Evolutionary conservation across 2,329 filamentous ascomycete genomes (phyloP).

Genomic region (Diaporthe vexans): DNA sequence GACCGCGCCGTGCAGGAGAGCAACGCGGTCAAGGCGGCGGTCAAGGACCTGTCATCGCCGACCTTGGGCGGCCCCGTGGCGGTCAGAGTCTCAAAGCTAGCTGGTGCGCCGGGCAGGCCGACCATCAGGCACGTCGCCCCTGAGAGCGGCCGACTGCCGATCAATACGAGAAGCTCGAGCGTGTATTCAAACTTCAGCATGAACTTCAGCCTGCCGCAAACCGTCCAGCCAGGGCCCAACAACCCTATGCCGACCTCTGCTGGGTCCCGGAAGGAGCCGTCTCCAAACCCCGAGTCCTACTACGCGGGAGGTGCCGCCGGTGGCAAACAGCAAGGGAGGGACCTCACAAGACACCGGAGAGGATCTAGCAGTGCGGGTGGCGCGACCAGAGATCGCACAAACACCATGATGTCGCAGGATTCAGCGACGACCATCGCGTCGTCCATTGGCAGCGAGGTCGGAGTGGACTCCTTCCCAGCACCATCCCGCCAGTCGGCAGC

Average conservation of each 20-base stretch:
- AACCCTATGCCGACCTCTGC: constrained; percentile 43
- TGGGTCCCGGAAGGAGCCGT: constrained; percentile 5
- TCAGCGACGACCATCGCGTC: constrained; percentile 58
- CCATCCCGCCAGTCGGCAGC: constrained; percentile 16
- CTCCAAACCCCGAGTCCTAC: constrained; percentile 26
- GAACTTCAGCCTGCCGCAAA: constrained; percentile 48
- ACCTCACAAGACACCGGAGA: constrained; percentile 39
- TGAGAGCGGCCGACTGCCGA: constrained; percentile 39
- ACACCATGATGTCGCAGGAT: constrained; percentile 48
- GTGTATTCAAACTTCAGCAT: constrained; percentile 50
- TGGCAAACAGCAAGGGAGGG: constrained; percentile 14
- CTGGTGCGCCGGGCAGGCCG: neutral
- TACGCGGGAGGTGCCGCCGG: constrained; percentile 1
- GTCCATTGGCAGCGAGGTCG: constrained; percentile 40
- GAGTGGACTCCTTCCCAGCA: constrained; percentile 30
- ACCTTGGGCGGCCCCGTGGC: constrained; percentile 45
- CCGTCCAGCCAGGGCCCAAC: constrained; percentile 40
- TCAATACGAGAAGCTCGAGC: constrained; percentile 51
- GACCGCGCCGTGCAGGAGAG: constrained; percentile 29
- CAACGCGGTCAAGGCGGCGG: constrained; percentile 43
- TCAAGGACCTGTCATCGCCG: constrained; percentile 40
- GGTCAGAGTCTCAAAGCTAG: neutral
- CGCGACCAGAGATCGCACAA: constrained; percentile 27
- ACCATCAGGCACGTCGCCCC: constrained; percentile 40
- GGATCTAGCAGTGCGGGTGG: neutral